phyloP scores from a whole-genome alignment of 2,329 filamentous ascomycete genomes.

The Cordyceps tenuipes region DNA sequence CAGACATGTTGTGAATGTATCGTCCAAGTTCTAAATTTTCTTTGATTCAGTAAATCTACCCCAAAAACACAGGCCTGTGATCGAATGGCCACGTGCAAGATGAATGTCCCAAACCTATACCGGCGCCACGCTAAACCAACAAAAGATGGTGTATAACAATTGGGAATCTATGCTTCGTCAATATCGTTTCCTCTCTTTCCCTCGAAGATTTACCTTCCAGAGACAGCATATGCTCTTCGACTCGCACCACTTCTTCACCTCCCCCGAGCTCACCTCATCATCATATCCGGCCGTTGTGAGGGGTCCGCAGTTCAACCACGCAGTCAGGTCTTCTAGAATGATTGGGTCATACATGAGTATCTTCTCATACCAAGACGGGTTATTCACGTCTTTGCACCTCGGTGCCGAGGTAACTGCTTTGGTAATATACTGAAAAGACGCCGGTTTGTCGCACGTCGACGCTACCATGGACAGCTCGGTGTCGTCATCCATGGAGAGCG shows the following conservation, averaged over 20 bases:
- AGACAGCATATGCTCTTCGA: slow-evolving; percentile 77
- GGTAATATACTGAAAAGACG: slow-evolving; percentile 45
- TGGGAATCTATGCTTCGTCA: slow-evolving; percentile 14
- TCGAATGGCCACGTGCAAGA: background rate
- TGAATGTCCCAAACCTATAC: background rate
- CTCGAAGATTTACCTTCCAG: slow-evolving; percentile 50
- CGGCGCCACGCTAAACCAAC: slow-evolving; percentile 4
- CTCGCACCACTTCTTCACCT: slow-evolving; percentile 87
- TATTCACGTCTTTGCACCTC: slow-evolving; percentile 36
- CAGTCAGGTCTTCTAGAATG: slow-evolving; percentile 73
- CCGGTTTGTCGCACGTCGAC: slow-evolving; percentile 32
- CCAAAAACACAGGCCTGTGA: background rate
- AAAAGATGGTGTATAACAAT: background rate
- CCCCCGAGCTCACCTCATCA: slow-evolving; percentile 50
- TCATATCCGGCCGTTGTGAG: slow-evolving; percentile 56
- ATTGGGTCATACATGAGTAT: slow-evolving; percentile 92
- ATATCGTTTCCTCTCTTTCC: slow-evolving; percentile 45
- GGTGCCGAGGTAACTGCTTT: slow-evolving; percentile 44
- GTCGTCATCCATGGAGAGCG: slow-evolving; percentile 36
- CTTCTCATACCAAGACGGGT: slow-evolving; percentile 78
- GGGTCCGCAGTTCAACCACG: slow-evolving; percentile 71
- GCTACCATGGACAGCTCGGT: slow-evolving; percentile 33
- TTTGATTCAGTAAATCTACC: background rate
- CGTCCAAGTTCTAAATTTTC: background rate
- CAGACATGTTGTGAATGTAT: no score